These are phyloP conservation scores for Yamadazyma sp. DNA, from an alignment of 1,139 yeast genomes.

Conservation along the genomic window DNA sequence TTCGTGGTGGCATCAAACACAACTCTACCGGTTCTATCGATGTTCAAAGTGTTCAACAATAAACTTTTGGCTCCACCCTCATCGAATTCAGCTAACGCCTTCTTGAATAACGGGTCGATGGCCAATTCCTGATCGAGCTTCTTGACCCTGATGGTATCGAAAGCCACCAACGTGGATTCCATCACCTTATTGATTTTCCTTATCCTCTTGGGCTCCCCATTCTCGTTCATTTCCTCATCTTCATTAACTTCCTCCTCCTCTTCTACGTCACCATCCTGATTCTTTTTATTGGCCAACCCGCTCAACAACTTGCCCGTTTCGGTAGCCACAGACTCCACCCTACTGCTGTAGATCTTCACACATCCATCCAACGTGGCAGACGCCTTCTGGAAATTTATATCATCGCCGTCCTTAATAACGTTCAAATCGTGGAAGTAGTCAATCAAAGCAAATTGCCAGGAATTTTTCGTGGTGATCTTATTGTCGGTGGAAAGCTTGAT, in stretches of 20 bases:
- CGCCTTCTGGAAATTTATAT: constrained; percentile 44
- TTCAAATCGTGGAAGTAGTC: constrained; percentile 67
- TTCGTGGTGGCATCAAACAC: constrained; percentile 57
- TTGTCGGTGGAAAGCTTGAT: constrained; percentile 88
- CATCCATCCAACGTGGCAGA: constrained; percentile 42
- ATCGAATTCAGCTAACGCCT: constrained; percentile 88
- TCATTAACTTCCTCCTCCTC: constrained; percentile 18
- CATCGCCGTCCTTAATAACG: constrained; percentile 47
- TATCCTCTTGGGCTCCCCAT: constrained; percentile 20
- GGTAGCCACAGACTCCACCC: constrained; percentile 89
- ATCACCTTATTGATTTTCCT: constrained; percentile 41
- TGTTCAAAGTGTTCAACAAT: constrained; percentile 65
- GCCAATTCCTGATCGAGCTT: constrained; percentile 75
- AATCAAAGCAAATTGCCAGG: constrained; percentile 78
- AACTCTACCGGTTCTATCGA: constrained; percentile 60
- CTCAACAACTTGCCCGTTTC: constrained; percentile 86
- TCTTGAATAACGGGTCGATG: constrained; percentile 86
- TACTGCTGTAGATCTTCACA: constrained; percentile 42
- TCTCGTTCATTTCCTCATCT: constrained; percentile 15
- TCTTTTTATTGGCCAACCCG: constrained; percentile 52
- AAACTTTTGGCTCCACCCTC: constrained; percentile 94
- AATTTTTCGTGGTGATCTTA: constrained; percentile 64
- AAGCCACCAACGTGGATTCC: constrained; percentile 50
- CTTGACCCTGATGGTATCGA: constrained; percentile 63
- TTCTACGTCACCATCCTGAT: constrained; percentile 17